A percentile compares a stretch with the other conserved stretches of the same genome.
phyloP scores from a whole-genome alignment of 2,329 filamentous ascomycete genomes.

The Sphaerulina populicola region DNA sequence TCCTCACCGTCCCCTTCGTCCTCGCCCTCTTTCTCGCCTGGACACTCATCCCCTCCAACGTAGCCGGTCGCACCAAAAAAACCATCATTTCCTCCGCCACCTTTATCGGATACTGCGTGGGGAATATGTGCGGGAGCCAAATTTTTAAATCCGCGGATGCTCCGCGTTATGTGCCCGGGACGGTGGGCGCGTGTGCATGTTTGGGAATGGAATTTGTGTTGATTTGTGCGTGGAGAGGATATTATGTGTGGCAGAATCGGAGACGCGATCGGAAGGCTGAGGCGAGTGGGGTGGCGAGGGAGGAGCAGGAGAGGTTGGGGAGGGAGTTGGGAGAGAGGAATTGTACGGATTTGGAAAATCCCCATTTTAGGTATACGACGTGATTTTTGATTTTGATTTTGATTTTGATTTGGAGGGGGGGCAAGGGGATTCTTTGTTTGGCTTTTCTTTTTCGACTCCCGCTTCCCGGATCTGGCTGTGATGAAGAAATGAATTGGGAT shows the following conservation, averaged over 20 bases:
- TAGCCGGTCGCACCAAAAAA: conserved; percentile 43
- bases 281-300: conserved; percentile 37
- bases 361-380: conserved; percentile 25
- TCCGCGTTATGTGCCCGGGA: conserved; percentile 41
- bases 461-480: no score
- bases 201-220: conserved; percentile 30
- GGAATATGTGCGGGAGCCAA: conserved; percentile 43
- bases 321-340: conserved; percentile 62
- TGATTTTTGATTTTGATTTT: background rate
- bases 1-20: conserved; percentile 31
- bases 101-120: conserved; percentile 43
- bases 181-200: conserved; percentile 35
- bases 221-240: conserved; percentile 35
- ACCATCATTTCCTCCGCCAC: conserved; percentile 41
- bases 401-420: no score
- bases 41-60: conserved; percentile 39
- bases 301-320: conserved; percentile 56
- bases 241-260: conserved; percentile 38
- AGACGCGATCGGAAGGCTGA: conserved; percentile 21
- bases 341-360: conserved; percentile 53
- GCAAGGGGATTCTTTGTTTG: no score
- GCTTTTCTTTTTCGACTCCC: no score
- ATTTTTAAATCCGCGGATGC: conserved; percentile 41
- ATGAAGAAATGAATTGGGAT: no score
- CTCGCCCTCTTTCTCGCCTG: conserved; percentile 32